These are phyloP conservation scores for Arthroderma uncinatum DNA, from an alignment of 2,329 filamentous ascomycete species.

Conservation along the genomic window DNA sequence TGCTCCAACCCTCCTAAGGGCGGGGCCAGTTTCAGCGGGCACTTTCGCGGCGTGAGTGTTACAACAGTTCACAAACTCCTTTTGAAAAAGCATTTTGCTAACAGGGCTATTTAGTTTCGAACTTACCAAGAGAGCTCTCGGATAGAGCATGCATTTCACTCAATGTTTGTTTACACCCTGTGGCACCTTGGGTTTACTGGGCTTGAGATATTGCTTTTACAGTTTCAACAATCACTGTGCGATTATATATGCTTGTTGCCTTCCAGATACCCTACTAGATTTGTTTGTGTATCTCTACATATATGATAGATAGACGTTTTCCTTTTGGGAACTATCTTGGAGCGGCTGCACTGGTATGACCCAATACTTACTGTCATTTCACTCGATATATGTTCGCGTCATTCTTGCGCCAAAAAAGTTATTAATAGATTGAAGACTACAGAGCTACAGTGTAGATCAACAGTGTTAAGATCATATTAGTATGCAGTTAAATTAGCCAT, in stretches of 20 bases:
- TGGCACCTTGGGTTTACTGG: not conserved
- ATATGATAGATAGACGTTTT: not conserved
- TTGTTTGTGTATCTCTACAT: not conserved
- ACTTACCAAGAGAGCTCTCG: constrained; percentile 37
- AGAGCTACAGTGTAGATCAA: too few relatives aligned
- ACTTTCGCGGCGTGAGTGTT: constrained; percentile 68
- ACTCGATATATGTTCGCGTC: not conserved
- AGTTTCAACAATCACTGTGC: constrained; percentile 1
- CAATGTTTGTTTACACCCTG: not conserved
- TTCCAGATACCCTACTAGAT: constrained; percentile 6
- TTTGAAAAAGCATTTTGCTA: constrained; percentile 1
- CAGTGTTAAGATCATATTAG: too few relatives aligned
- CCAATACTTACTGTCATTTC: not conserved
- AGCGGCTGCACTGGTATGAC: not conserved
- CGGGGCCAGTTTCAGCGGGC: constrained; percentile 95
- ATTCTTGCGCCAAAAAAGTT: not conserved
- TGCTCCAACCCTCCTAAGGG: constrained; percentile 77
- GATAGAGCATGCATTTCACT: constrained; percentile 19
- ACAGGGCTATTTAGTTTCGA: constrained; percentile 30
- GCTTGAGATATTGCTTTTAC: not conserved
- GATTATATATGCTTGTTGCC: not conserved
- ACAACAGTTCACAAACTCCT: not conserved
- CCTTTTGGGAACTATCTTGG: too few relatives aligned
- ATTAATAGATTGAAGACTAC: not conserved
- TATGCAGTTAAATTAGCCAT: too few relatives aligned